Evolutionary conservation across 805 yeast genomes (phyloP), one percentile per base, ranked within the genome.

Genomic region (Lachancea nothofagi): DNA sequence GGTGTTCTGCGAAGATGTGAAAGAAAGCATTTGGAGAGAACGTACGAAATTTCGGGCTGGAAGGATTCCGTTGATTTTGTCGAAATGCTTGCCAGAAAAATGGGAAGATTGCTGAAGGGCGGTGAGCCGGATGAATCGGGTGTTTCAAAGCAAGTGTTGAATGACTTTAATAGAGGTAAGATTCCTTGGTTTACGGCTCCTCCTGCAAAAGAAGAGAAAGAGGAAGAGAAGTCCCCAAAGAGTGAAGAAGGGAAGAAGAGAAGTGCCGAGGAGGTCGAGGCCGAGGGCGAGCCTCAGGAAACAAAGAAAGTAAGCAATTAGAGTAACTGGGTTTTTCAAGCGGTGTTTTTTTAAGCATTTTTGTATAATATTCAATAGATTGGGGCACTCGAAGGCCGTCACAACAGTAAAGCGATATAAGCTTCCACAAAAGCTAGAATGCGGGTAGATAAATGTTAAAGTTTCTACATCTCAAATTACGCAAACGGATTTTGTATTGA

Each of bases 131-230:
- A 90, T 62, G 97, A 90, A 65, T 71, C 81, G 49, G 94, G 96
- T 54, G 87, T 90, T 41, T 80, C 97, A 28, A 90, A 88, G 63
- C 81, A 82, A 56, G 82, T 90, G 22, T 74, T 90, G 61, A 87
- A 87, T 53, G 98, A 90, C 62, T 90, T 90, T 72, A 90, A 88
- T 66, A 77, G 98, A 65, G 98, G 98, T 46, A 86, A 87, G 57
- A 90, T 90, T 40, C 98, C 98, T 18, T 90, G 98, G 98, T 90
- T 90, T 61, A 86, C 86, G 23, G 79, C 93, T 20, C 98, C 98
- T 21, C 97, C 97, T 29, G 75, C 80, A 50, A 69, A 70, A 21
- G 84, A 79, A 31, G 75, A 80, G 50, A 69, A 70, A 18, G n/a
- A 20, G 5, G n/a, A 34, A 13, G 35, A 4, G 9, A 17, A n/a